Conservation (phyloP, 805 yeast genomes). For the Hanseniaspora hatyaiensis region DNA sequence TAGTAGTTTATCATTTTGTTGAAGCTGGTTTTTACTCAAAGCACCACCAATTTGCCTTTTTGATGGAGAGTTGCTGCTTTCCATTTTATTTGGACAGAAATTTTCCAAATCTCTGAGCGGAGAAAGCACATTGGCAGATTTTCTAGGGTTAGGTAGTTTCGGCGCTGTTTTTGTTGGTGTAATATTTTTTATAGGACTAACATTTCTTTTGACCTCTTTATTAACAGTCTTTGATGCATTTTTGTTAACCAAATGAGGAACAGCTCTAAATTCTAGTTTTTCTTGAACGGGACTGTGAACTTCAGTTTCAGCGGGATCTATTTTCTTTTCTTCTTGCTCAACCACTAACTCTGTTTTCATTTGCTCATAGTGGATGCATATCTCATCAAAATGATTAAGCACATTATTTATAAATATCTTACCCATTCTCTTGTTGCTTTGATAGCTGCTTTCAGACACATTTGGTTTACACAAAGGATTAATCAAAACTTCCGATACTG, state of each 20-base stretch:
- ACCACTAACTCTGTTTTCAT: background rate
- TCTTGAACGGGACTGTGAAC: background rate
- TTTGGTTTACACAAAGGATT: slow-evolving; percentile 48
- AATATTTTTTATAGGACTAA: background rate
- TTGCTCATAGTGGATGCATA: slow-evolving; percentile 21
- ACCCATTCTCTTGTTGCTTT: slow-evolving; percentile 37
- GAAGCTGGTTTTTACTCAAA: background rate
- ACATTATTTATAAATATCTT: slow-evolving; percentile 43
- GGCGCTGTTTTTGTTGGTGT: slow-evolving; percentile 8
- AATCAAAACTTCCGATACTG: slow-evolving; percentile 37
- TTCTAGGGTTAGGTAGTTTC: slow-evolving; percentile 15
- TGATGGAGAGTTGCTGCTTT: background rate
- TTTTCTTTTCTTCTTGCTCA: background rate
- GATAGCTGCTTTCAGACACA: slow-evolving; percentile 34
- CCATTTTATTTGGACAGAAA: background rate
- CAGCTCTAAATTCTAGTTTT: background rate
- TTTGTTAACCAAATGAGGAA: slow-evolving; percentile 1
- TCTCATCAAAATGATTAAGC: slow-evolving; percentile 38
- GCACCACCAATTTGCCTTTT: slow-evolving; percentile 15
- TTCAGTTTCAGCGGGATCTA: background rate
- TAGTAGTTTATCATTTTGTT: background rate
- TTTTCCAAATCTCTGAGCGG: background rate
- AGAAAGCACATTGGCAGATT: background rate
- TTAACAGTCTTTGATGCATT: background rate
- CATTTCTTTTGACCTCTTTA: background rate